Conservation (phyloP, 768 basidiomycete species). For the Pilatotrama ljubarskyi region DNA sequence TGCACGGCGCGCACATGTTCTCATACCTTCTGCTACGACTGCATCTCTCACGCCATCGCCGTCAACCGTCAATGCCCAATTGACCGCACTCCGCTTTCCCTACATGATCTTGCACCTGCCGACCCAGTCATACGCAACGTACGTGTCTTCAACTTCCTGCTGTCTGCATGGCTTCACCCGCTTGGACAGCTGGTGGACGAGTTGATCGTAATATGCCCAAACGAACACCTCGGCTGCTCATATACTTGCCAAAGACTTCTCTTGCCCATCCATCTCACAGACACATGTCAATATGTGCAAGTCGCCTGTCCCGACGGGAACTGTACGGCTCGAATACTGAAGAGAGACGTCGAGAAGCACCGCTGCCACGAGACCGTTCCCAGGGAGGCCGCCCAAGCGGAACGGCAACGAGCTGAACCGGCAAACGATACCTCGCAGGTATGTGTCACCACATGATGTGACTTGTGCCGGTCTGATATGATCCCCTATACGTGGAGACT, state of each 20-base stretch:
- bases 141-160: constrained; percentile 30
- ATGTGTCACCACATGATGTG: neutral
- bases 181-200: constrained; percentile 74
- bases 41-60: constrained; percentile 68
- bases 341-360: constrained; percentile 44
- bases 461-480: too few relatives aligned
- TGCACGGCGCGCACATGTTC: constrained; percentile 71
- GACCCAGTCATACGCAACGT: constrained; percentile 77
- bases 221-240: constrained; percentile 58
- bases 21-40: constrained; percentile 87
- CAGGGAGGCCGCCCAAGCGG: neutral
- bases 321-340: constrained; percentile 45
- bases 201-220: constrained; percentile 70
- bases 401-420: neutral
- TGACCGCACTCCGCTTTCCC: constrained; percentile 66
- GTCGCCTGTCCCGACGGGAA: constrained; percentile 49
- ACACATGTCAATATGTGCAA: constrained; percentile 58
- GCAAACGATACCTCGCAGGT: neutral
- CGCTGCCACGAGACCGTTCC: constrained; percentile 31
- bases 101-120: constrained; percentile 64
- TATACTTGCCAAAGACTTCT: constrained; percentile 68
- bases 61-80: constrained; percentile 80
- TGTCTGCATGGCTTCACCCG: constrained; percentile 9
- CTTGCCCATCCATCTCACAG: constrained; percentile 60
- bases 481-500: too few relatives aligned